A percentile compares a stretch with the other conserved stretches of the same genome.
Evolutionary conservation across 352 stramenopile species (phyloP).

Genomic region (Lagenidium giganteum): DNA sequence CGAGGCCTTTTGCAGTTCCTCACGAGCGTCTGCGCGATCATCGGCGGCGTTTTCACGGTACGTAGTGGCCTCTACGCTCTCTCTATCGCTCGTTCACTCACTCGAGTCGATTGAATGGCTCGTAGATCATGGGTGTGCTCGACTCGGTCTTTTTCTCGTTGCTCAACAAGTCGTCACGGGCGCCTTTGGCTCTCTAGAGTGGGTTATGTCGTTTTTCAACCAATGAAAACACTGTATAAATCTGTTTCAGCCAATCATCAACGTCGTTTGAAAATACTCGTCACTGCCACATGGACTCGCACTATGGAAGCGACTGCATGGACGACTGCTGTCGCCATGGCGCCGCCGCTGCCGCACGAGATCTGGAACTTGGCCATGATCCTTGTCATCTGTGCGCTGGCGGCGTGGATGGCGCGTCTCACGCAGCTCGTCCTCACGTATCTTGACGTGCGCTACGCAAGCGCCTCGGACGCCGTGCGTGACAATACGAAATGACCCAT

Average conservation of each 20-base stretch:
- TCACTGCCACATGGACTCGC: conserved; percentile 65
- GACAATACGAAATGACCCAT: not conserved
- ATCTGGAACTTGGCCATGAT: conserved; percentile 56
- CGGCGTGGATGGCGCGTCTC: conserved; percentile 40
- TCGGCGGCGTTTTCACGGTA: conserved; percentile 90
- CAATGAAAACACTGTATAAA: not conserved
- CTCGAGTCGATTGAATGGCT: conserved; percentile 2
- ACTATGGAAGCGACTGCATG: no score
- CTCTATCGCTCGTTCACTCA: not conserved
- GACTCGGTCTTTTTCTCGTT: conserved; percentile 22
- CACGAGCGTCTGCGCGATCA: conserved; percentile 89
- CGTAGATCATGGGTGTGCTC: conserved; percentile 29
- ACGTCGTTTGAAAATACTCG: no score
- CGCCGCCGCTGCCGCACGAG: conserved; percentile 30
- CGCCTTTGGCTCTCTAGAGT: not conserved
- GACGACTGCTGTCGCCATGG: no score
- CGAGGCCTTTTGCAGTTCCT: conserved; percentile 89
- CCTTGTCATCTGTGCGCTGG: conserved; percentile 31
- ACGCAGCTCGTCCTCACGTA: conserved; percentile 26
- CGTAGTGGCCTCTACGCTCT: conserved; percentile 8
- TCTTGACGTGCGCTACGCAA: conserved; percentile 33
- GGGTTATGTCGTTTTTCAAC: not conserved
- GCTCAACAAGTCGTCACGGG: conserved; percentile 19
- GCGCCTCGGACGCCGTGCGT: conserved; percentile 37
- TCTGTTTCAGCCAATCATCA: conserved; percentile 9